Percentiles rank a stretch among this genome's conserved stretches.
These are phyloP conservation scores for Lizonia empirigonia DNA, from an alignment of 2,329 filamentous ascomycete species.

Conservation along the genomic window DNA sequence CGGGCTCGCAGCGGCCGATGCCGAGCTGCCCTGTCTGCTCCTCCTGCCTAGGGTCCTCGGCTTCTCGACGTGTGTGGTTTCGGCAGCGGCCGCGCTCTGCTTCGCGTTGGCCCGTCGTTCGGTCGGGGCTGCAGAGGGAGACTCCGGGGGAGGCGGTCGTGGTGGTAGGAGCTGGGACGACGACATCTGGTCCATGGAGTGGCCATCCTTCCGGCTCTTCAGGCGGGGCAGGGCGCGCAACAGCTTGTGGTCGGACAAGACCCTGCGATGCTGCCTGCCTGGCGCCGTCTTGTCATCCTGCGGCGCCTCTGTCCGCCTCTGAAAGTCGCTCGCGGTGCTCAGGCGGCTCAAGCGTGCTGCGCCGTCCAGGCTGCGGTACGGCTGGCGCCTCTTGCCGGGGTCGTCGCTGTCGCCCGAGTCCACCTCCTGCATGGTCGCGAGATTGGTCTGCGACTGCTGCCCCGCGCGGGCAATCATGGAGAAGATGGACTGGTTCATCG, in stretches of 20 bases:
- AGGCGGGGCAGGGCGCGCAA: conserved; percentile 69
- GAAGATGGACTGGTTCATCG: conserved; percentile 94
- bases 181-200: conserved; percentile 58
- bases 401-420: conserved; percentile 77
- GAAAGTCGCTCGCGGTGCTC: conserved; percentile 43
- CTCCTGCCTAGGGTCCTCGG: conserved; percentile 27
- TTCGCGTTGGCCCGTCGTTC: conserved; percentile 23
- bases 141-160: conserved; percentile 28
- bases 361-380: conserved; percentile 39
- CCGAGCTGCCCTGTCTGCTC: conserved; percentile 35
- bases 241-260: conserved; percentile 68
- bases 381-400: conserved; percentile 33
- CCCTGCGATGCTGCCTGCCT: conserved; percentile 59
- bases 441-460: conserved; percentile 78
- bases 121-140: conserved; percentile 11
- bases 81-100: conserved; percentile 28
- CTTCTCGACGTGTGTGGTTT: conserved; percentile 33
- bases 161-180: conserved; percentile 49
- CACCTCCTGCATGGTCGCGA: conserved; percentile 76
- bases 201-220: conserved; percentile 40
- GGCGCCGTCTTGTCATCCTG: conserved; percentile 25
- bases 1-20: conserved; percentile 27
- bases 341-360: conserved; percentile 45
- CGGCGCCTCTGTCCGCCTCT: conserved; percentile 15
- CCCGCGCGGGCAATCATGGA: conserved; percentile 89